Evolutionary conservation across 2,329 filamentous ascomycete genomes (phyloP).

Genomic region (Myriosclerotinia curreyana): DNA sequence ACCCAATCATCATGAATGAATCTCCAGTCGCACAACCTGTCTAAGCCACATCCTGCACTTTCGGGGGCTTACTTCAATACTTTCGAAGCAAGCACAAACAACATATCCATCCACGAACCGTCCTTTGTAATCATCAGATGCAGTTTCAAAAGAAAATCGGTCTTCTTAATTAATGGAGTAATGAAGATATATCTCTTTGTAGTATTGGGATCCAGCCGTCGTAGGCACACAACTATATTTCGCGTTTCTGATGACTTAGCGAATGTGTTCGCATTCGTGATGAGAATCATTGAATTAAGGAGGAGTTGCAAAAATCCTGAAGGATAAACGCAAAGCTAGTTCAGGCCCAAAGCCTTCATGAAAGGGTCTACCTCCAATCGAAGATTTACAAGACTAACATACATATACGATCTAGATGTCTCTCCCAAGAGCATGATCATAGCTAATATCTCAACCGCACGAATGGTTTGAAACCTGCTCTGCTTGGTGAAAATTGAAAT

Average conservation of each 20-base stretch:
- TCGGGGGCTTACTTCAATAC: too few relatives aligned
- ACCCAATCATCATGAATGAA: too few relatives aligned
- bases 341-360: background rate
- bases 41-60: too few relatives aligned
- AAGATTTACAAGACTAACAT: too few relatives aligned
- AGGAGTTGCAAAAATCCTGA: slow-evolving; percentile 12
- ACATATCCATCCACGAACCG: too few relatives aligned
- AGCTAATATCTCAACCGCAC: slow-evolving; percentile 4
- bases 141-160: too few relatives aligned
- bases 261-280: slow-evolving; percentile 1
- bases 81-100: too few relatives aligned
- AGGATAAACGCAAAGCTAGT: slow-evolving; percentile 3
- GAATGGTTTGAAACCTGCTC: background rate
- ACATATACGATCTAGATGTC: background rate
- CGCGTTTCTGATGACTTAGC: background rate
- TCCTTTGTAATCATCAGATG: too few relatives aligned
- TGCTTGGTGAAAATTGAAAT: background rate
- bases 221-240: background rate
- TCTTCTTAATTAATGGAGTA: too few relatives aligned
- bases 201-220: background rate
- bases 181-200: slow-evolving; percentile 10
- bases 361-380: background rate
- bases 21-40: too few relatives aligned
- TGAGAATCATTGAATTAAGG: slow-evolving; percentile 3
- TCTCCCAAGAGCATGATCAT: slow-evolving; percentile 8